Percentiles rank a stretch among this genome's conserved stretches.
Conservation (phyloP, 2,329 filamentous ascomycete species). For the Mariannaea elegans region DNA sequence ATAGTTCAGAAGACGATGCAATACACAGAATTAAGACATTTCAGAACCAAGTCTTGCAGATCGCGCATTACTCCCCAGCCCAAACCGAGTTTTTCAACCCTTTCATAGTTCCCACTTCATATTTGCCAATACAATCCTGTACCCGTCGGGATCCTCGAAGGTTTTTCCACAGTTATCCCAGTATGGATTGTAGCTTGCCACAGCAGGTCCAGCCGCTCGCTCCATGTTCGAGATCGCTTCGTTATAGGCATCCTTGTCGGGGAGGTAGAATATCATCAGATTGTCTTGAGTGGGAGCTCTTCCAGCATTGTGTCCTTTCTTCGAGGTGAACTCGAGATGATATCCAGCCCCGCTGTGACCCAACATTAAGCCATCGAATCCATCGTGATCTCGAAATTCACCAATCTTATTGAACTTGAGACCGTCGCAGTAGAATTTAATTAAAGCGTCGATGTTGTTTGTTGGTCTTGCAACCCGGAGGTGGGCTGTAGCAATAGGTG, state of each 20-base stretch:
- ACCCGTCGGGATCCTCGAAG: conserved; percentile 56
- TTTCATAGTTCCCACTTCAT: background rate
- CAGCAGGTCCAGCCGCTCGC: conserved; percentile 43
- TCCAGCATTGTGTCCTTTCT: conserved; percentile 45
- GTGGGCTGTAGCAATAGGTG: conserved; percentile 31
- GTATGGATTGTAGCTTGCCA: conserved; percentile 53
- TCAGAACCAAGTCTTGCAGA: no score
- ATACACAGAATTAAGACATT: no score
- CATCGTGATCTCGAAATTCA: conserved; percentile 48
- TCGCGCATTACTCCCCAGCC: no score
- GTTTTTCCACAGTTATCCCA: conserved; percentile 56
- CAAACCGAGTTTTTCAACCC: background rate
- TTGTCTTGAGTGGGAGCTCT: conserved; percentile 54
- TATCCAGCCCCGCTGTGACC: conserved; percentile 48
- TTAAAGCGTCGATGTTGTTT: conserved; percentile 47
- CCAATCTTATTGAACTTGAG: conserved; percentile 49
- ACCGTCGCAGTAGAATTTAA: conserved; percentile 53
- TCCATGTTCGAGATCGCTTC: conserved; percentile 47
- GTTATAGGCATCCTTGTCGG: conserved; percentile 41
- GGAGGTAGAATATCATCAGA: conserved; percentile 54
- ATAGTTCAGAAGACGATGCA: no score
- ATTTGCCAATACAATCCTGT: conserved; percentile 52
- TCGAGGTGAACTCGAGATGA: conserved; percentile 55
- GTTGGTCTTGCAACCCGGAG: conserved; percentile 55
- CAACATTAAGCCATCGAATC: conserved; percentile 54